A percentile compares a stretch with the other conserved stretches of the same genome.
Evolutionary conservation across 106 monocot species (phyloP).

Genomic region (Alisma plantagoaquatica): DNA sequence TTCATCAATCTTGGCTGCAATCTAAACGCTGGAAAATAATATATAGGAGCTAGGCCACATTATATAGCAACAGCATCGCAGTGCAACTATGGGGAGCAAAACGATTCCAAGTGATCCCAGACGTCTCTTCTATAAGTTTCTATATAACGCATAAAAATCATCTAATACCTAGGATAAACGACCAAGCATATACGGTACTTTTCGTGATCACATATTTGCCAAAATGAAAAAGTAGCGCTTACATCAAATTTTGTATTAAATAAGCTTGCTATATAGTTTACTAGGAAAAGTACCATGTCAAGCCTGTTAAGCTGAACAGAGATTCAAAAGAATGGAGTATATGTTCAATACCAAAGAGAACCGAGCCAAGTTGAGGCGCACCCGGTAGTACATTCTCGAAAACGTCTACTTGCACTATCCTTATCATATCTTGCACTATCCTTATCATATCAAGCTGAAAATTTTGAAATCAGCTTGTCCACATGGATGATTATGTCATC

Average conservation of each 20-base stretch:
- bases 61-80: too few species aligned
- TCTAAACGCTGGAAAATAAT: too few species aligned
- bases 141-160: too few species aligned
- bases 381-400: background rate
- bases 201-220: background rate
- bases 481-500: slow-evolving; percentile 82
- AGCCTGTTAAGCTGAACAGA: background rate
- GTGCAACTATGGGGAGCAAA: too few species aligned
- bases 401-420: too few species aligned
- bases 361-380: background rate
- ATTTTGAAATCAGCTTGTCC: slow-evolving; percentile 78
- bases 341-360: background rate
- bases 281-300: background rate
- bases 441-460: slow-evolving; percentile 56
- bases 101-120: too few species aligned
- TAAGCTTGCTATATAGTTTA: background rate
- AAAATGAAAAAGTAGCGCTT: background rate
- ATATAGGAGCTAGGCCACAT: too few species aligned
- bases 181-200: background rate
- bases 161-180: too few species aligned
- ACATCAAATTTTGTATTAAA: background rate
- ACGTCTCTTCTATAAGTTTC: too few species aligned
- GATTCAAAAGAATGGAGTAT: background rate
- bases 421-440: too few species aligned
- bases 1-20: too few species aligned